Conservation (phyloP, 2,329 filamentous ascomycete genomes). For the Curvularia sp. region DNA sequence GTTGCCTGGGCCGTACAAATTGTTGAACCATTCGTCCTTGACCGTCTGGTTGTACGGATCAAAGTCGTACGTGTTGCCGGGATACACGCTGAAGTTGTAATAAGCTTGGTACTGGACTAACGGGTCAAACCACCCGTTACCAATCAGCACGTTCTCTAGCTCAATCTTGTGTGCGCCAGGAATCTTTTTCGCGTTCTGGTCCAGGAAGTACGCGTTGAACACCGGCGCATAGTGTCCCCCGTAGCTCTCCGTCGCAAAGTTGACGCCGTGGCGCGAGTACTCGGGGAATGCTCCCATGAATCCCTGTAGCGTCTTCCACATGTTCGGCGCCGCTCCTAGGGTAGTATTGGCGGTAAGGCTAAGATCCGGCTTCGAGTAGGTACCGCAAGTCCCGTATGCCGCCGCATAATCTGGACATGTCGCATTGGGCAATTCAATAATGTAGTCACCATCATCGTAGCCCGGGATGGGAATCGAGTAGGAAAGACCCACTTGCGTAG, state of each 20-base stretch:
- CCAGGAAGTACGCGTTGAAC: conserved; percentile 59
- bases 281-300: conserved; percentile 67
- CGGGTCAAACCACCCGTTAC: conserved; percentile 66
- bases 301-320: conserved; percentile 68
- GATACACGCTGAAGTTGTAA: conserved; percentile 64
- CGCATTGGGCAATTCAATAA: conserved; percentile 56
- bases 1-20: conserved; percentile 66
- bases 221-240: conserved; percentile 66
- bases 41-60: conserved; percentile 59
- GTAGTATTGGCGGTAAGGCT: conserved; percentile 62
- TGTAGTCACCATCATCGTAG: conserved; percentile 46
- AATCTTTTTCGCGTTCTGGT: conserved; percentile 55
- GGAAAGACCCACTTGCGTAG: conserved; percentile 65
- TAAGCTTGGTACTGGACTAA: conserved; percentile 63
- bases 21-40: conserved; percentile 63
- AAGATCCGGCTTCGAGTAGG: conserved; percentile 61
- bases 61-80: conserved; percentile 65
- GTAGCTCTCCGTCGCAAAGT: conserved; percentile 64
- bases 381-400: conserved; percentile 58
- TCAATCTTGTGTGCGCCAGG: conserved; percentile 57
- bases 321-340: conserved; percentile 61
- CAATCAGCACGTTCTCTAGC: conserved; percentile 60
- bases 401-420: conserved; percentile 60
- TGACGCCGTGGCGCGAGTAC: conserved; percentile 57
- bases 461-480: conserved; percentile 57